Base-by-base conservation (phyloP, 2,329 filamentous ascomycete genomes). In the Tolypocladium ovalisporum region DNA sequence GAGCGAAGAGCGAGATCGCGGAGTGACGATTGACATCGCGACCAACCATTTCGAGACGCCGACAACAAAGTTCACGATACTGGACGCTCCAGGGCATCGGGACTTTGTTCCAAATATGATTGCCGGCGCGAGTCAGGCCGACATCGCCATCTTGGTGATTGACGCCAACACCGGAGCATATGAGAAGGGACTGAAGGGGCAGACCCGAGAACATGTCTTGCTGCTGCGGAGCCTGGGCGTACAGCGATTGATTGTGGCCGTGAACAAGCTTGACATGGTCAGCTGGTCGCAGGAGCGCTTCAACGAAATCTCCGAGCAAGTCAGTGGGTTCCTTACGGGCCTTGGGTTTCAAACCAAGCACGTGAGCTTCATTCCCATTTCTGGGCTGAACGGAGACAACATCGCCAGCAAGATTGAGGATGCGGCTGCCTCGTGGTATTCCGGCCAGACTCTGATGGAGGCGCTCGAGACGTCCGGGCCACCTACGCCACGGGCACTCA, bases 41-140 rank as follows among this genome's bases (percentile, higher is more conserved):
- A 96, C 89, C 22, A 96, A 96, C 68, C 86, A 91, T 62, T 99
- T 99, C 67, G 89, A 95, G 68, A 99, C 95, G 0, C 85, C 89
- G 1, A 87, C 81, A 55, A 94, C 90, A 0, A 82, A 81, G 13
- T 97, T 97, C 67, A 97, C 94, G 1, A 96, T 99, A 52, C 79
- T 99, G 5, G 94, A 99, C 69, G 93, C 94, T 0, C 94, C 94
- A 0, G 94, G 94, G 0, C 94, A 99, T 71, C 83, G 86, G 60
- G 94, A 99, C 69, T 99, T 97, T 68, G 91, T 99, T 24, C 94
- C 94, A 0, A 99, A 97, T 71, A 99, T 99, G 94, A 97, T 99
- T 69, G 93, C 93, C 2, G 94, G 94, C 17, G 91, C 93, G 4
- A 94, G 89, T 59, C 93, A 97, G 72, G 95, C 94, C 12, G 94